Conservation (phyloP, 2,329 filamentous ascomycete species). For the Colletotrichum endophyticum region DNA sequence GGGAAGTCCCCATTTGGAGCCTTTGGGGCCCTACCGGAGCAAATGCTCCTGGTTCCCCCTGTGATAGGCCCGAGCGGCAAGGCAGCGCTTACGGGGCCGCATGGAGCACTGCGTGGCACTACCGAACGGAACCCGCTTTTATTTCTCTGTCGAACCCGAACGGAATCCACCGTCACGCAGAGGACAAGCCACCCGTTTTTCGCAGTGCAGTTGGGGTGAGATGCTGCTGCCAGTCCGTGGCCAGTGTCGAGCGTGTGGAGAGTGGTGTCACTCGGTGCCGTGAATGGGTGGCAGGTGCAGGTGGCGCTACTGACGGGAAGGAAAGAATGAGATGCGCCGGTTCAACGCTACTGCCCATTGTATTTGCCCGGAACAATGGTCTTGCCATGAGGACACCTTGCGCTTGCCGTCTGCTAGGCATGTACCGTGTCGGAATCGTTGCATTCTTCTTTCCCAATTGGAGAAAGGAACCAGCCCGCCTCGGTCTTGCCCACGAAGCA, state of each 20-base stretch:
- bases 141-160: not conserved
- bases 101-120: slow-evolving; percentile 9
- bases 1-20: not conserved
- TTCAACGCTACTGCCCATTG: not conserved
- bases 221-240: not conserved
- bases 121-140: slow-evolving; percentile 3
- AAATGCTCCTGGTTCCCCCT: slow-evolving; percentile 15
- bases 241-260: not conserved
- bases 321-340: not conserved
- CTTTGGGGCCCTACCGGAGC: slow-evolving; percentile 14
- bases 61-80: slow-evolving; percentile 18
- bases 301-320: not conserved
- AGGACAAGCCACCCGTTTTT: not conserved
- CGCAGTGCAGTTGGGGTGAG: not conserved
- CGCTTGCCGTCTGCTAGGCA: not conserved
- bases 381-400: not conserved
- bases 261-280: not conserved
- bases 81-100: slow-evolving; percentile 17
- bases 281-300: not conserved
- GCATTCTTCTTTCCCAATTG: not conserved
- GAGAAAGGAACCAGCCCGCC: not conserved
- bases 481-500: not conserved
- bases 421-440: not conserved
- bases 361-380: not conserved
- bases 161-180: not conserved